Percentiles rank a stretch among this genome's conserved stretches.
These are phyloP conservation scores for Gossypium raimondii DNA, from an alignment of 345 rosid species.

Conservation along the genomic window DNA sequence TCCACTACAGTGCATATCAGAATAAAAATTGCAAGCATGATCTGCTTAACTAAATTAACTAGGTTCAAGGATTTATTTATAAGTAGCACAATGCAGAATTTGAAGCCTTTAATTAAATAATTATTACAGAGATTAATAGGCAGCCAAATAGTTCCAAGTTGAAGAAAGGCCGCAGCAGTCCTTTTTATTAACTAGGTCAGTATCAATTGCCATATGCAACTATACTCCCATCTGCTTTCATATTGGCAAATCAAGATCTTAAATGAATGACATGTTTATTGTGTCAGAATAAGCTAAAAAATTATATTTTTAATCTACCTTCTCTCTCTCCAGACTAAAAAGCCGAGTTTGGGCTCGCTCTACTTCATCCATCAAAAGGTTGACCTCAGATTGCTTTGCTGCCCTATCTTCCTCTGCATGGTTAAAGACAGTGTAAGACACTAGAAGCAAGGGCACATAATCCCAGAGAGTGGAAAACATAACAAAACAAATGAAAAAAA, in stretches of 20 bases:
- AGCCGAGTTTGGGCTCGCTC: slow-evolving; percentile 97
- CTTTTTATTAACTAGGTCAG: background rate
- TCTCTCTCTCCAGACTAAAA: slow-evolving; percentile 92
- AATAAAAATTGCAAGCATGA: background rate
- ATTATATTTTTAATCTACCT: slow-evolving; percentile 37
- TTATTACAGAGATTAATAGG: background rate
- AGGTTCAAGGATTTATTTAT: background rate
- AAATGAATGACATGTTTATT: background rate
- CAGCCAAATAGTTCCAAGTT: background rate
- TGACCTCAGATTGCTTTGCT: slow-evolving; percentile 90
- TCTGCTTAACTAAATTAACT: background rate
- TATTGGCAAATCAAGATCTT: slow-evolving; percentile 6
- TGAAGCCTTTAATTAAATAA: background rate
- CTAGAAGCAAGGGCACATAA: background rate
- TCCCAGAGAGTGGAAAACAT: background rate
- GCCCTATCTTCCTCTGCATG: slow-evolving; percentile 87
- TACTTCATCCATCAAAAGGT: slow-evolving; percentile 96
- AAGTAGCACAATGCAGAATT: background rate
- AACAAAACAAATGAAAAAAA: background rate
- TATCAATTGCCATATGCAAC: background rate
- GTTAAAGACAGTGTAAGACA: slow-evolving; percentile 14
- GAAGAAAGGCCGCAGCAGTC: background rate
- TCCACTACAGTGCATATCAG: background rate
- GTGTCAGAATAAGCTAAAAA: background rate
- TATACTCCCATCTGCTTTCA: background rate